phyloP scores from a whole-genome alignment of 2,329 filamentous ascomycete species.

The Fusarium poae region DNA sequence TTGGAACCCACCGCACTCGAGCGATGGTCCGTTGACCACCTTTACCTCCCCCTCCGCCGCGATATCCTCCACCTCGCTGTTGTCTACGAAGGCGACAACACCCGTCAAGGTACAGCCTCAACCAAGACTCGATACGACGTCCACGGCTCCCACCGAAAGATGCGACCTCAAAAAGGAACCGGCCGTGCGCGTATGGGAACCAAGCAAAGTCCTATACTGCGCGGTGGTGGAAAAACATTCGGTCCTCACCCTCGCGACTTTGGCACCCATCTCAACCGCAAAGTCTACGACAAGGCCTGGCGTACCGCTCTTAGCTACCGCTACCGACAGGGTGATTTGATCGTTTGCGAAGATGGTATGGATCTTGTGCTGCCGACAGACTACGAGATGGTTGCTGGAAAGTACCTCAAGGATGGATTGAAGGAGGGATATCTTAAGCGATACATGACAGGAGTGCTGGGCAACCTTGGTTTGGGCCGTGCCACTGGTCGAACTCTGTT shows the following conservation, averaged over 20 bases:
- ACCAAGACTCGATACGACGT: slow-evolving; percentile 87
- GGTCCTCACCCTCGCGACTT: slow-evolving; percentile 96
- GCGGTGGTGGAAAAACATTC: slow-evolving; percentile 87
- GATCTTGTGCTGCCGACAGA: slow-evolving; percentile 71
- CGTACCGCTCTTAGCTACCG: slow-evolving; percentile 93
- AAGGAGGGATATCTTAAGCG: slow-evolving; percentile 69
- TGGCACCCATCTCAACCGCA: slow-evolving; percentile 81
- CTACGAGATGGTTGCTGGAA: slow-evolving; percentile 59
- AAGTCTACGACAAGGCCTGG: slow-evolving; percentile 97
- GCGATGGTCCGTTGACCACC: slow-evolving; percentile 83
- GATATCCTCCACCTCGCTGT: slow-evolving; percentile 95
- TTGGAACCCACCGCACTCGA: slow-evolving; percentile 86
- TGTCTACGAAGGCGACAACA: slow-evolving; percentile 90
- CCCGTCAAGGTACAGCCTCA: slow-evolving; percentile 86
- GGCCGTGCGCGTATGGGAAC: slow-evolving; percentile 84
- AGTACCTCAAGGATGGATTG: slow-evolving; percentile 62
- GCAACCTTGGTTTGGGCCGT: slow-evolving; percentile 76
- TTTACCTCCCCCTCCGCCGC: slow-evolving; percentile 86
- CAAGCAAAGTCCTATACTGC: slow-evolving; percentile 83
- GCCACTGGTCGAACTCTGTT: slow-evolving; percentile 79
- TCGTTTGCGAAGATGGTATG: slow-evolving; percentile 84
- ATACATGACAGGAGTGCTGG: slow-evolving; percentile 76
- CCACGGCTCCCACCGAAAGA: slow-evolving; percentile 83
- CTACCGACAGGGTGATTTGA: slow-evolving; percentile 86
- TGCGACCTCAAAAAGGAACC: slow-evolving; percentile 87